These are phyloP conservation scores for Brettanomyces naardenensis DNA, from an alignment of 805 yeast genomes.

Conservation along the genomic window DNA sequence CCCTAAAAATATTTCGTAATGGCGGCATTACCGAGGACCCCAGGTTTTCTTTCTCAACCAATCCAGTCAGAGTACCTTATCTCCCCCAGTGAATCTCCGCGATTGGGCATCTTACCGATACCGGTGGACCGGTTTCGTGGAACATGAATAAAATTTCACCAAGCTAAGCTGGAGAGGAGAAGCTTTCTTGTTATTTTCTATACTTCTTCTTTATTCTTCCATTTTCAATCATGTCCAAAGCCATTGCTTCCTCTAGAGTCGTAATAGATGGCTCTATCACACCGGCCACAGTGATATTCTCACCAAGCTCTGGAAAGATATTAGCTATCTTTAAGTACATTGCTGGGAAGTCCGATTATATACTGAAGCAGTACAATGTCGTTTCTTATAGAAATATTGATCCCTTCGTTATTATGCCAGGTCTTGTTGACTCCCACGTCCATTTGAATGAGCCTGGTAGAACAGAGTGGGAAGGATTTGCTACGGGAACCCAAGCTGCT, in stretches of 20 bases:
- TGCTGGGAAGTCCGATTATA: slow-evolving; percentile 30
- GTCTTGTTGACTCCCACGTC: slow-evolving; percentile 89
- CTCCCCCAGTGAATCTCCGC: too few relatives aligned
- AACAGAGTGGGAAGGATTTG: slow-evolving; percentile 98
- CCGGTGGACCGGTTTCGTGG: too few relatives aligned
- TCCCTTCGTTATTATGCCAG: slow-evolving; percentile 71
- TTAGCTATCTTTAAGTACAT: slow-evolving; percentile 38
- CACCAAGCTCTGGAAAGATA: slow-evolving; percentile 50
- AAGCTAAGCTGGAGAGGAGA: too few relatives aligned
- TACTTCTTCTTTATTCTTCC: not conserved
- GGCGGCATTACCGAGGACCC: too few relatives aligned
- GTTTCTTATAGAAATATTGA: slow-evolving; percentile 44
- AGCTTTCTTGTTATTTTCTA: not conserved
- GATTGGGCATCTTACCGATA: too few relatives aligned
- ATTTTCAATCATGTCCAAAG: slow-evolving; percentile 40
- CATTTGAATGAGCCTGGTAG: slow-evolving; percentile 97
- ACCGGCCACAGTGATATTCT: slow-evolving; percentile 63
- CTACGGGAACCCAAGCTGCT: slow-evolving; percentile 91
- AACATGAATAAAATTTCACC: too few relatives aligned
- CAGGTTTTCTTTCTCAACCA: too few relatives aligned
- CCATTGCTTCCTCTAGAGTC: slow-evolving; percentile 54
- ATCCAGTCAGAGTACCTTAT: too few relatives aligned
- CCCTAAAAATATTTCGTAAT: too few relatives aligned
- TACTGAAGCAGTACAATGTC: slow-evolving; percentile 34
- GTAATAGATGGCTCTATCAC: slow-evolving; percentile 36